Evolutionary conservation across 805 yeast genomes (phyloP), one percentile per base, ranked within the genome.

Genomic region (Wickerhamiella musiphila): DNA sequence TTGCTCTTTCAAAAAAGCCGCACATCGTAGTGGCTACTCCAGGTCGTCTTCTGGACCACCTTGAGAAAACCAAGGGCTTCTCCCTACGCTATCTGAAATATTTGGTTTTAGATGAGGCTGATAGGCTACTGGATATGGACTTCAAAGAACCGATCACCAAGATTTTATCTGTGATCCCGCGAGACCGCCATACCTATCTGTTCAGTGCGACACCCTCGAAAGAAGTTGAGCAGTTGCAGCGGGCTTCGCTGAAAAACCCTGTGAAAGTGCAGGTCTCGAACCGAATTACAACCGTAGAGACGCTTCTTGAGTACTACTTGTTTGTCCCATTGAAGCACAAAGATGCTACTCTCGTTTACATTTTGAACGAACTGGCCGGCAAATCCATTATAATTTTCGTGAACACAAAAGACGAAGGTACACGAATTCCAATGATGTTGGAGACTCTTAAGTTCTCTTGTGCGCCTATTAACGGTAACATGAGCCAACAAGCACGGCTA

Each of bases 131-230:
- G 47, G 98, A 90, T 59, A 70, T 86, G 78, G 98, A 86, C 52
- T 86, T 86, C 48, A 95, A 94, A 10, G 94, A 94, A 24, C 93
- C 84, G 11, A 61, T 86, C 41, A 94, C 82, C 49, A 77, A 77
- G 51, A 78, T 86, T 40, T 61, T 86, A 35, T 75, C 73, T 41
- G 69, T 81, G 31, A 77, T 86, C 25, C 98, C 98, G 6, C 65
- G 69, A 24, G 76, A 81, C 39, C 59, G 71, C 21, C 67, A 90
- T 54, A 81, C 83, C 4, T 82, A 76, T 46, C 57, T 86, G 34
- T 86, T 84, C 49, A 79, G 94, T 19, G 98, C 98, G n/a, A 86
- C 98, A 1, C 79, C 92, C 74, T 86, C 96, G 2, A 78, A 79
- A 28, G 90, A 90, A 52, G 83, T 86, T 46, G 96, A 84, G 47